Evolutionary conservation across 805 yeast species (phyloP).

Genomic region (Spathaspora passalidarum): DNA sequence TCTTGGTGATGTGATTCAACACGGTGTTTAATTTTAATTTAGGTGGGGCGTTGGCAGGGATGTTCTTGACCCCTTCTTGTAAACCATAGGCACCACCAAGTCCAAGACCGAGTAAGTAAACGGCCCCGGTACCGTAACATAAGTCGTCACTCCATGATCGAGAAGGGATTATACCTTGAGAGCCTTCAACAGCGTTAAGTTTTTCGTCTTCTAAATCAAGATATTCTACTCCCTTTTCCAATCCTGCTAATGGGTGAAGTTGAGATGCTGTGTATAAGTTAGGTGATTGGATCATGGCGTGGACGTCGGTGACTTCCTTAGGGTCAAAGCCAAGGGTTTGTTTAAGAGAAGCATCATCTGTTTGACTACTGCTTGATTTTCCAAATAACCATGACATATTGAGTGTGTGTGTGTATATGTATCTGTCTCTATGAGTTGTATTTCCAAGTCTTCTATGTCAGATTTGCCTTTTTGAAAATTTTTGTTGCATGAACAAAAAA

Average conservation of each 20-base stretch:
- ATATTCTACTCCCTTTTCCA: slow-evolving; percentile 86
- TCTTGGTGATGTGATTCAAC: slow-evolving; percentile 85
- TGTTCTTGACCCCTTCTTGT: slow-evolving; percentile 75
- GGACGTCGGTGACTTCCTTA: slow-evolving; percentile 57
- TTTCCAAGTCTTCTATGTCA: background rate
- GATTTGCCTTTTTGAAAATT: no score
- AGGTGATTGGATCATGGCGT: slow-evolving; percentile 57
- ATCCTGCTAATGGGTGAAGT: slow-evolving; percentile 89
- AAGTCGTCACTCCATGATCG: slow-evolving; percentile 97
- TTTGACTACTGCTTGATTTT: slow-evolving; percentile 15
- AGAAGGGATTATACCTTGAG: slow-evolving; percentile 89
- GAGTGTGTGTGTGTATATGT: background rate
- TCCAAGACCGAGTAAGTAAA: slow-evolving; percentile 82
- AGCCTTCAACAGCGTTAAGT: slow-evolving; percentile 73
- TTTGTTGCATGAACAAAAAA: background rate
- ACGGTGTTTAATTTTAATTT: slow-evolving; percentile 85
- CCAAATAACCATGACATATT: slow-evolving; percentile 52
- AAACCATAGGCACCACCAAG: slow-evolving; percentile 88
- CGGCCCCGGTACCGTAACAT: slow-evolving; percentile 97
- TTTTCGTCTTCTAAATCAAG: slow-evolving; percentile 83
- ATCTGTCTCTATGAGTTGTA: background rate
- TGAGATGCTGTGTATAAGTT: slow-evolving; percentile 50
- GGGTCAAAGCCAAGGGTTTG: slow-evolving; percentile 63
- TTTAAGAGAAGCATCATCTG: slow-evolving; percentile 18
- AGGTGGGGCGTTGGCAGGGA: slow-evolving; percentile 74